Base-by-base conservation (phyloP, 257 asterid species). In the Solanum pimpinellifolium region DNA sequence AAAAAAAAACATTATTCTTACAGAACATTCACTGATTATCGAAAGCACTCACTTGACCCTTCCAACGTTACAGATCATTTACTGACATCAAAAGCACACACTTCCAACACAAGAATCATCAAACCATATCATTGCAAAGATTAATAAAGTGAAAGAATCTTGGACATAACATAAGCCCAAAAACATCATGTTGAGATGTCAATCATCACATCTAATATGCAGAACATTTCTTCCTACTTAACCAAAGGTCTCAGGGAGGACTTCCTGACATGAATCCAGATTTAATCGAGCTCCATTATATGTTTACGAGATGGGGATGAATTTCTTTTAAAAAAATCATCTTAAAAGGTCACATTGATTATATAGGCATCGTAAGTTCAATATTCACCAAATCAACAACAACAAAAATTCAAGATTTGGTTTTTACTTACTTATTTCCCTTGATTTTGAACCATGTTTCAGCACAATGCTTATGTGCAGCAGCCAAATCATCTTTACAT, bases 391-490 rank as follows among this genome's bases (percentile, higher is more conserved):
- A 78, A 78, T 42, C 14, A 78, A 60, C 14, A 9, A 60, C 29
- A 56, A 59, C 11, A 16, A 82, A 13, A 46, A 13, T n/a, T 10
- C 9, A 59, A 20, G 66, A 4, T 47, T 81, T 41, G 9, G 69
- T 70, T 65, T 56, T 16, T 20, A 90, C 98, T 92, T 84, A 96
- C 99, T 92, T 95, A 90, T 95, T 96, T 87, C 98, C 99, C 89
- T 95, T 95, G 93, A 96, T 95, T 90, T 93, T 95, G 94, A 96
- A 96, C 99, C 98, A 96, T 33, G 98, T 92, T 81, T 95, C 98
- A 70, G 99, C 99, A 89, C 99, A 96, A 85, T 95, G 95, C 89
- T 86, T 93, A 88, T 96, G 99, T 74, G 98, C 96, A 91, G 94
- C 94, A 91, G 98, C 98, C 81, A 96, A 91, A 87, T 96, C 99